Evolutionary conservation across 257 asterid genomes (phyloP), one percentile per base, ranked within the genome.

Genomic region (Hygrophila difformis): DNA sequence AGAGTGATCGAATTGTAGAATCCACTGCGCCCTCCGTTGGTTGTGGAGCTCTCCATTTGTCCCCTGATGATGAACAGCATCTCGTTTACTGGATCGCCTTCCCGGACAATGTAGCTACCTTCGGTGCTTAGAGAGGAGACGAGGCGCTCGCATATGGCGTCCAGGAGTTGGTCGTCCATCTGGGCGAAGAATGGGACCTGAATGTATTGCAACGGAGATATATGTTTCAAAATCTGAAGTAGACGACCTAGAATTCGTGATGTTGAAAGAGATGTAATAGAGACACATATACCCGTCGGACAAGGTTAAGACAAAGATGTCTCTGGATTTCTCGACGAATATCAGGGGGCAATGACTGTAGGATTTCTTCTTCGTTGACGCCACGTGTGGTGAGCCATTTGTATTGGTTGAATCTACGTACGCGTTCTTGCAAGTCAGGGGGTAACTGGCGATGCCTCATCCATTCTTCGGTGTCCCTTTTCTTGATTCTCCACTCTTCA

Each of bases 371-470:
- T 56, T 91, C 98, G 1, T 91, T 68, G 52, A 91, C 98, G 40
- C 98, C 98, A 63, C 96, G 66, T 7, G 98, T 91, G 5, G 96
- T 89, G 6, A 79, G 81, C 98, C 98, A 91, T 57, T 65, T 81
- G 43, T 75, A 86, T 50, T 91, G 93, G 49, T 77, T 89, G 36
- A 75, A 91, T 11, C 88, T 65, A 36, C 84, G 96, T 4, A 91
- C 92, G 3, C 98, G 96, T 57, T 82, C 94, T 67, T 86, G 96
- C 63, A 91, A 47, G 19, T 79, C 79, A 11, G 71, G 75, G 19
- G 98, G 94, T 64, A 91, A 59, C 71, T 91, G 98, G 5, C 98
- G 84, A 57, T 76, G 98, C 81, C 94, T 75, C 98, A 91, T 91
- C 98, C 98, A 91, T 64, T 91, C 98, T 58, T 91, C 98, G 0